Conservation (phyloP, 805 yeast species). For the Candida maesae region DNA sequence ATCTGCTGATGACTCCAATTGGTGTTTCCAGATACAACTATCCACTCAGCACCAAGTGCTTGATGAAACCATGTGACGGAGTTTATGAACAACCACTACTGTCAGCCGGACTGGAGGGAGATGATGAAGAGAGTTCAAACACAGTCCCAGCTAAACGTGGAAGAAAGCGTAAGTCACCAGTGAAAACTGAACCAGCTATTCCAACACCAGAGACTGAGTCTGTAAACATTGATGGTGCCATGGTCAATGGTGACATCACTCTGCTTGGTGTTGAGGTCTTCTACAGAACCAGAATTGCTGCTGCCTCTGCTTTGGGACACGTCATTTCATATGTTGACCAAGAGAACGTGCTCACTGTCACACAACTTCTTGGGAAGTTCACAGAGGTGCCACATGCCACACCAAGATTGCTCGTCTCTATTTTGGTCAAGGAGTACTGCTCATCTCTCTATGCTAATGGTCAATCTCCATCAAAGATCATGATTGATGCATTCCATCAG, state of each 20-base stretch:
- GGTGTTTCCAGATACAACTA: conserved; percentile 89
- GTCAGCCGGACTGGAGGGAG: conserved; percentile 4
- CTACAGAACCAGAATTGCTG: conserved; percentile 68
- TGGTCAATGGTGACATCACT: conserved; percentile 86
- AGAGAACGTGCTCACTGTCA: conserved; percentile 10
- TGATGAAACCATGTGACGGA: conserved; percentile 78
- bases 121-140: conserved; percentile 18
- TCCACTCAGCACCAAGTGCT: conserved; percentile 69
- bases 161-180: conserved; percentile 42
- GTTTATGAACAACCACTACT: conserved; percentile 4
- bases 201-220: conserved; percentile 55
- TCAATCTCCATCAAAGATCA: conserved; percentile 21
- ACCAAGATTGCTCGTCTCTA: conserved; percentile 67
- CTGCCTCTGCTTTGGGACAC: conserved; percentile 73
- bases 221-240: conserved; percentile 90
- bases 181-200: conserved; percentile 32
- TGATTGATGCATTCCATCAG: conserved; percentile 28
- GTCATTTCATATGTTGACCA: conserved; percentile 49
- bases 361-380: conserved; percentile 32
- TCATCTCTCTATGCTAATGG: conserved; percentile 20
- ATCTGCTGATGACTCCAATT: conserved; percentile 84
- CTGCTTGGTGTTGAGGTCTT: conserved; percentile 74
- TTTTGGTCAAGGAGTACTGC: conserved; percentile 70
- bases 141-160: conserved; percentile 32
- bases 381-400: conserved; percentile 47